A percentile compares a stretch with the other conserved stretches of the same genome.
Evolutionary conservation across 139 green algal species (phyloP).

Genomic region (Chlorella ohadii): DNA sequence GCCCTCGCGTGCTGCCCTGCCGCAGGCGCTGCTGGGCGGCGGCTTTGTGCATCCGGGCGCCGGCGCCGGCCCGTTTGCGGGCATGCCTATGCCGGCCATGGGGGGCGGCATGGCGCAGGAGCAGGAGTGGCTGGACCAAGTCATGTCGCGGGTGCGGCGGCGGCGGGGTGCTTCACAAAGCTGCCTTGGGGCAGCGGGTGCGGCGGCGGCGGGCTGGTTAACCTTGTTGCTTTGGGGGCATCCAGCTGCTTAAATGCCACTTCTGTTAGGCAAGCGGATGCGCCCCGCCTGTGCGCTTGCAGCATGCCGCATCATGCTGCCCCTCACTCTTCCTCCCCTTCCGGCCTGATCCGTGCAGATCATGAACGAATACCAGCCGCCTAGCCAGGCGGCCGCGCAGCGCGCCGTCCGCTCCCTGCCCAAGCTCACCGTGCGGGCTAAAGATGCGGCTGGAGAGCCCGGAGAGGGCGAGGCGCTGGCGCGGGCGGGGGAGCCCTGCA

Average conservation of each 20-base stretch:
- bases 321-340: too few relatives aligned
- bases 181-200: too few relatives aligned
- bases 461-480: slow-evolving; percentile 24
- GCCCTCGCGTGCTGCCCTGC: too few relatives aligned
- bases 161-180: too few relatives aligned
- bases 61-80: too few relatives aligned
- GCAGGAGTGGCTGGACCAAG: slow-evolving; percentile 40
- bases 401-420: slow-evolving; percentile 29
- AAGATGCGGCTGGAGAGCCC: slow-evolving; percentile 18
- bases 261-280: too few relatives aligned
- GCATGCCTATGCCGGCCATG: neutral
- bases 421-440: slow-evolving; percentile 24
- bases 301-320: too few relatives aligned
- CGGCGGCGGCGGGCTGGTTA: too few relatives aligned
- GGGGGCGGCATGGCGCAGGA: neutral
- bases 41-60: slow-evolving; percentile 5
- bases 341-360: neutral
- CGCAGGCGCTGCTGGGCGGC: neutral
- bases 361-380: slow-evolving; percentile 46
- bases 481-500: slow-evolving; percentile 47
- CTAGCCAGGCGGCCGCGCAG: slow-evolving; percentile 5
- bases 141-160: neutral
- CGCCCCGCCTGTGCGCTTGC: too few relatives aligned
- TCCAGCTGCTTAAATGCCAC: too few relatives aligned
- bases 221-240: too few relatives aligned